Base-by-base conservation (phyloP, 441 rosid species). In the Breynia disticha region DNA sequence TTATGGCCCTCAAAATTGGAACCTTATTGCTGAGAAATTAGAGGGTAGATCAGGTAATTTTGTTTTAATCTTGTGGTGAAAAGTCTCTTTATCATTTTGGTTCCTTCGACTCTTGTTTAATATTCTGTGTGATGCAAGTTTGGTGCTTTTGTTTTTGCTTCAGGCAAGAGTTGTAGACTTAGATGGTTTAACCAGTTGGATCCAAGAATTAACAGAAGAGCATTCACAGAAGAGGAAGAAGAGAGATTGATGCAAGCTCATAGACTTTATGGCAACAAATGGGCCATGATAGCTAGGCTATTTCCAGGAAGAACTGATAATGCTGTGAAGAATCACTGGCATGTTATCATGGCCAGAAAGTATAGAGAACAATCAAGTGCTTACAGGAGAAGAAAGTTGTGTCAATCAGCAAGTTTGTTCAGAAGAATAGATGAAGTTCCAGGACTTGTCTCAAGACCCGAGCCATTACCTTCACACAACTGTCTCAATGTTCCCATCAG, bases 181-280 rank as follows among this genome's bases (percentile, higher is more conserved):
- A 76, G 96, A 61, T 87, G 96, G 96, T 84, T 87, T 64, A 87
- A 87, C 64, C 93, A 87, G 78, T 59, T 87, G 70, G 96, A 87
- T 59, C 96, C 96, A 32, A 80, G 86, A 68, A 84, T 87, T 53
- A 87, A 82, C 60, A 81, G 86, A 59, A 82, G 79, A 57, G 83
- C 93, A 1, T 84, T 87, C 64, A 77, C 69, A 0, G 93, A 87
- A 57, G 96, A 87, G 55, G 96, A 87, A 65, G 96, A 87, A 54
- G 90, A 87, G 64, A 84, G 84, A 62, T 68, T 87, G 18, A 77
- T 87, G 84, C 87, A 82, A 68, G 86, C 90, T 50, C 96, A 87
- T 61, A 75, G 81, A 54, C 75, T 84, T 44, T 87, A 87, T 58
- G 96, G 96, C 0, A 87, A 84, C 80, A 87, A 87, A 66, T 87